Percentiles rank a stretch among this genome's conserved stretches.
Evolutionary conservation across 257 asterid species (phyloP).

Genomic region (Anisodus tanguticus): DNA sequence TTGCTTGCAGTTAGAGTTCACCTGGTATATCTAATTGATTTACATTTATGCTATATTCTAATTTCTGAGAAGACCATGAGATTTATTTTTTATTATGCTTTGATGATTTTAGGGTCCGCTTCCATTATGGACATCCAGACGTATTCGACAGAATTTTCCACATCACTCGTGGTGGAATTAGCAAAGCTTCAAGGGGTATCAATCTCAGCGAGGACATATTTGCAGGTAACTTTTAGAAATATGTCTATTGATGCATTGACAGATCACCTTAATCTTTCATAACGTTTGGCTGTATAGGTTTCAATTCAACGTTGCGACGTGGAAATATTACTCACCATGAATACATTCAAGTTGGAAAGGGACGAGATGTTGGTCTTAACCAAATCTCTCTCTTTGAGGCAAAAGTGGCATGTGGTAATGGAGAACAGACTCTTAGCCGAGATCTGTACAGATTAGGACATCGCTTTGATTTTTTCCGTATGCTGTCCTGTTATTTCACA

Average conservation of each 20-base stretch:
- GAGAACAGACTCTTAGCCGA: constrained; percentile 95
- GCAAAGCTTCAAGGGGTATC: constrained; percentile 94
- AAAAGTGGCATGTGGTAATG: constrained; percentile 96
- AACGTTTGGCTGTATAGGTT: constrained; percentile 58
- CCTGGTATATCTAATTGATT: constrained; percentile 6
- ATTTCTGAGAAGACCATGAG: neutral
- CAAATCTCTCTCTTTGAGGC: constrained; percentile 97
- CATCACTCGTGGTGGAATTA: constrained; percentile 97
- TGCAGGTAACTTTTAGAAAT: constrained; percentile 73
- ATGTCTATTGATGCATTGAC: constrained; percentile 20
- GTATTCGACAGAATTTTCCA: constrained; percentile 95
- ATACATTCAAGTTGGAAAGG: constrained; percentile 94
- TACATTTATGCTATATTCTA: neutral
- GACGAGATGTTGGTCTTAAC: constrained; percentile 95
- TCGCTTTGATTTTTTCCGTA: constrained; percentile 96
- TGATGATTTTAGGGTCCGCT: constrained; percentile 72
- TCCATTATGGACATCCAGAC: constrained; percentile 98
- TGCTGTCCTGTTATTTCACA: constrained; percentile 81
- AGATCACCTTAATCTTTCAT: constrained; percentile 8
- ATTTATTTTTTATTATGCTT: constrained; percentile 28
- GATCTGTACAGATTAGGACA: constrained; percentile 94
- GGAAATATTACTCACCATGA: constrained; percentile 95
- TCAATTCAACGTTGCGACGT: constrained; percentile 84
- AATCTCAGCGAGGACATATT: constrained; percentile 97
- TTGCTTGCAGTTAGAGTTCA: constrained; percentile 21